Evolutionary conservation across 768 basidiomycete species (phyloP).

Genomic region (Leccinum broughii): DNA sequence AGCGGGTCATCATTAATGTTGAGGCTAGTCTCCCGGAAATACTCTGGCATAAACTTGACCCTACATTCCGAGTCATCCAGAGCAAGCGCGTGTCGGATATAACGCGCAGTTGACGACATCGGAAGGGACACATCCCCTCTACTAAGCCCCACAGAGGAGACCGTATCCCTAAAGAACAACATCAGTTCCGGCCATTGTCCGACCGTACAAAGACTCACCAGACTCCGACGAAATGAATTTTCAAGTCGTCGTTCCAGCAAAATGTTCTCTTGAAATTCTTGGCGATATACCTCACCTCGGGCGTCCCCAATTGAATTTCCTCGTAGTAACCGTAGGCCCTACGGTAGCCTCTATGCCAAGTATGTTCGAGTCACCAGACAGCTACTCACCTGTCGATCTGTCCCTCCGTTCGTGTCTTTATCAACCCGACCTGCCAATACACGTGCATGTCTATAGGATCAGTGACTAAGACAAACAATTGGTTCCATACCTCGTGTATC

Average conservation of each 20-base stretch:
- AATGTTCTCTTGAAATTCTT: neutral
- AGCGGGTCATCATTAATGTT: slow-evolving; percentile 7
- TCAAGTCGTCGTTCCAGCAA: neutral
- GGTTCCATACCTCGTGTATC: neutral
- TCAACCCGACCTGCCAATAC: neutral
- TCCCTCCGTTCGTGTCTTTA: neutral
- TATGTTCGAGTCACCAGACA: neutral
- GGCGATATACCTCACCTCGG: neutral
- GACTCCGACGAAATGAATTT: slow-evolving; percentile 41
- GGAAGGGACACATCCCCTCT: slow-evolving; percentile 45
- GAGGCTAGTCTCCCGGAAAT: slow-evolving; percentile 22
- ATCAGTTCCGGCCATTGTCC: neutral
- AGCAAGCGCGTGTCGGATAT: neutral
- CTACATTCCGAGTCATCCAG: neutral
- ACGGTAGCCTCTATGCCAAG: neutral
- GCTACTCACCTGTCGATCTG: neutral
- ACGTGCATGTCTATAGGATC: neutral
- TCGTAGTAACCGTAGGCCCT: neutral
- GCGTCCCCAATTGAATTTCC: neutral
- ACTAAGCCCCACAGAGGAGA: slow-evolving; percentile 43
- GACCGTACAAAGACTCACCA: slow-evolving; percentile 35
- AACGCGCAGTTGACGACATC: slow-evolving; percentile 53
- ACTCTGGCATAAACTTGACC: neutral
- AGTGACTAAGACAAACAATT: neutral
- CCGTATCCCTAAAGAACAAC: slow-evolving; percentile 45